phyloP scores from a whole-genome alignment of 495 filamentous ascomycete genomes.

The Barbatosphaeria neglecta region DNA sequence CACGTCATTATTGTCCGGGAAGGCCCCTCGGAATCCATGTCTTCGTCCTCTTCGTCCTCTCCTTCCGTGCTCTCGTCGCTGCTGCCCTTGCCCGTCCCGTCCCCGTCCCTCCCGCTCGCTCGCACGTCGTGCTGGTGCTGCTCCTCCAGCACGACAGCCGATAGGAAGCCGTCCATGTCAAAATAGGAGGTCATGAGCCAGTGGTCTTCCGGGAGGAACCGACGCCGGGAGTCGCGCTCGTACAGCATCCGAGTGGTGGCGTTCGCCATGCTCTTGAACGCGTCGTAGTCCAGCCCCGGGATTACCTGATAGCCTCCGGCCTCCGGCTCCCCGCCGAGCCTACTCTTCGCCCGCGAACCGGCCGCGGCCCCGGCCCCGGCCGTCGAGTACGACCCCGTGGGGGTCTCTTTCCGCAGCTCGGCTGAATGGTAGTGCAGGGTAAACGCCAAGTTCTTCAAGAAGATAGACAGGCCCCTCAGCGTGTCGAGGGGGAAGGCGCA shows the following conservation, averaged over 20 bases:
- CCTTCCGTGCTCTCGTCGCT: no score
- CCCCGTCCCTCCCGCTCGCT: slow-evolving; percentile 18
- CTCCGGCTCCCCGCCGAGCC: no score
- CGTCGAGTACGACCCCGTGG: no score
- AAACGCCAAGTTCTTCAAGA: slow-evolving; percentile 89
- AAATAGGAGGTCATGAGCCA: slow-evolving; percentile 93
- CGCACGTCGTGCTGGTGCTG: slow-evolving; percentile 57
- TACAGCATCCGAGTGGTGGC: slow-evolving; percentile 82
- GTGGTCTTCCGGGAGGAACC: slow-evolving; percentile 68
- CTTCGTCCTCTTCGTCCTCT: slow-evolving; percentile 39
- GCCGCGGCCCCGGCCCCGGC: no score
- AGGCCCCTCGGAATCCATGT: slow-evolving; percentile 21
- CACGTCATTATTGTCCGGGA: slow-evolving; percentile 9
- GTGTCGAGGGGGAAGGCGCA: slow-evolving; percentile 61
- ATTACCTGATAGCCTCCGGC: slow-evolving; percentile 15
- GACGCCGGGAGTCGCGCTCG: slow-evolving; percentile 81
- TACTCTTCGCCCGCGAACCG: no score
- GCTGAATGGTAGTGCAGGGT: slow-evolving; percentile 75
- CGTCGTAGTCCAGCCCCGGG: slow-evolving; percentile 59
- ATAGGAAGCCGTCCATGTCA: slow-evolving; percentile 84
- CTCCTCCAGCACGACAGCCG: slow-evolving; percentile 78
- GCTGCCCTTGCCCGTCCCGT: no score
- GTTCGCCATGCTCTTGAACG: slow-evolving; percentile 70
- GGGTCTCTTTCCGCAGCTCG: slow-evolving; percentile 31
- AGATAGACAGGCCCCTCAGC: slow-evolving; percentile 62